These are phyloP conservation scores for Akanthomyces lecanii DNA, from an alignment of 2,329 filamentous ascomycete genomes.

Conservation along the genomic window DNA sequence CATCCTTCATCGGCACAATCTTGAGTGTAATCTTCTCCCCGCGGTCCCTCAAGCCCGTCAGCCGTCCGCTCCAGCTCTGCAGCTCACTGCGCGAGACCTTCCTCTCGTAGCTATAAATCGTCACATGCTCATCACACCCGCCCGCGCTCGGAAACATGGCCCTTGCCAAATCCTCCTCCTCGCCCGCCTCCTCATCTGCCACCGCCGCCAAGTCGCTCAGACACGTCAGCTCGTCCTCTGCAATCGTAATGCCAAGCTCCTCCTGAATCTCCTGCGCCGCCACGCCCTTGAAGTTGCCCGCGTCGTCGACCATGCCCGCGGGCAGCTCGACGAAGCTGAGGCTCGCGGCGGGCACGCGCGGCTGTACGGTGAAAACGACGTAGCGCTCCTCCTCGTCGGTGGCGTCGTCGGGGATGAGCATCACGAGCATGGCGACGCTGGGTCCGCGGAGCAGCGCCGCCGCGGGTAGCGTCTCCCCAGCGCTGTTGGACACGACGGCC, in stretches of 20 bases:
- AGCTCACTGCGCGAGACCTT: constrained; percentile 47
- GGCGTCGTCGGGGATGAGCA: constrained; percentile 49
- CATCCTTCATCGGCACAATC: constrained; percentile 51
- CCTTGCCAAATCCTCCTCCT: constrained; percentile 37
- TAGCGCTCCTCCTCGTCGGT: constrained; percentile 43
- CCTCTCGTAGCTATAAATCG: constrained; percentile 54
- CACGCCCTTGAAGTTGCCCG: constrained; percentile 50
- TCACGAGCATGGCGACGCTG: constrained; percentile 57
- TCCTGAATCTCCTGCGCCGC: constrained; percentile 59
- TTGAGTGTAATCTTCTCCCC: constrained; percentile 61
- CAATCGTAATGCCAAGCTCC: constrained; percentile 53
- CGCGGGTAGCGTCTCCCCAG: constrained; percentile 49
- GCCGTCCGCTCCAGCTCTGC: constrained; percentile 50
- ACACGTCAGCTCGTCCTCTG: constrained; percentile 42
- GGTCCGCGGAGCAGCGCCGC: constrained; percentile 54
- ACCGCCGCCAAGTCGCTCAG: constrained; percentile 47
- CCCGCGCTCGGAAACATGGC: constrained; percentile 57
- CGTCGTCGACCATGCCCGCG: constrained; percentile 54
- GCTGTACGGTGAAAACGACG: constrained; percentile 56
- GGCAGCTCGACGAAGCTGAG: constrained; percentile 54
- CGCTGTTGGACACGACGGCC: constrained; percentile 44
- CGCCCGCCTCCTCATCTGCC: constrained; percentile 25
- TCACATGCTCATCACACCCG: constrained; percentile 58
- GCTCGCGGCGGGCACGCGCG: constrained; percentile 52
- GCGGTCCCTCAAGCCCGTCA: constrained; percentile 54